Percentiles rank a stretch among this genome's conserved stretches.
Conservation (phyloP, 495 filamentous ascomycete species). For the Bacidia gigantensis region DNA sequence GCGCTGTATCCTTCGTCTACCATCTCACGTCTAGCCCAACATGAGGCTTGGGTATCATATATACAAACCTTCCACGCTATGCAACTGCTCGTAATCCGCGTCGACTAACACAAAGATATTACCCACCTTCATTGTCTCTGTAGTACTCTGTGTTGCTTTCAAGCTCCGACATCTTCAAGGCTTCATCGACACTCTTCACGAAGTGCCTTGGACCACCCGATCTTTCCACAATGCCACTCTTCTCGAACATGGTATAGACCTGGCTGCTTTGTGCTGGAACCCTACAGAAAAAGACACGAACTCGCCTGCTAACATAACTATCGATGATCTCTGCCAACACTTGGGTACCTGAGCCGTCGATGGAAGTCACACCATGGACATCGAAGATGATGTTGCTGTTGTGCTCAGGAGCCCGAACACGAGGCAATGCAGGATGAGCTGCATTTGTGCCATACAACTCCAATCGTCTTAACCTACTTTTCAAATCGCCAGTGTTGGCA, state of each 20-base stretch:
- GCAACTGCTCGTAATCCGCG: background rate
- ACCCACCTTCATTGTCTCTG: slow-evolving; percentile 8
- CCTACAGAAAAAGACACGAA: slow-evolving; percentile 79
- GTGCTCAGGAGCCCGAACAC: slow-evolving; percentile 53
- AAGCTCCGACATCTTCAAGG: slow-evolving; percentile 61
- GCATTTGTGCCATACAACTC: slow-evolving; percentile 76
- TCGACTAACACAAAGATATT: background rate
- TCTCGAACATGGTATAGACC: slow-evolving; percentile 59
- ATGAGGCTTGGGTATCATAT: background rate
- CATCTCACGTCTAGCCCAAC: background rate
- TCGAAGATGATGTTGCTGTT: slow-evolving; percentile 92
- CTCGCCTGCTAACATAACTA: slow-evolving; percentile 54
- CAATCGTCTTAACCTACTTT: slow-evolving; percentile 64
- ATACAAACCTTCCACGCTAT: background rate
- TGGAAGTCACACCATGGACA: slow-evolving; percentile 81
- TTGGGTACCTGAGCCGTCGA: slow-evolving; percentile 87
- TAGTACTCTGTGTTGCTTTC: slow-evolving; percentile 28
- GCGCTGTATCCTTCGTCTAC: background rate
- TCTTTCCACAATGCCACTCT: slow-evolving; percentile 70
- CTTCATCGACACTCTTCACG: slow-evolving; percentile 70
- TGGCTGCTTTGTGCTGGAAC: slow-evolving; percentile 45
- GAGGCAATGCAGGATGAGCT: slow-evolving; percentile 76
- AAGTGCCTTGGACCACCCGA: slow-evolving; percentile 66
- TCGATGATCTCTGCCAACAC: slow-evolving; percentile 82
- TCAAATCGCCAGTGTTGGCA: slow-evolving; percentile 89